phyloP scores from a whole-genome alignment of 495 filamentous ascomycete species.

The Xylaria curta region DNA sequence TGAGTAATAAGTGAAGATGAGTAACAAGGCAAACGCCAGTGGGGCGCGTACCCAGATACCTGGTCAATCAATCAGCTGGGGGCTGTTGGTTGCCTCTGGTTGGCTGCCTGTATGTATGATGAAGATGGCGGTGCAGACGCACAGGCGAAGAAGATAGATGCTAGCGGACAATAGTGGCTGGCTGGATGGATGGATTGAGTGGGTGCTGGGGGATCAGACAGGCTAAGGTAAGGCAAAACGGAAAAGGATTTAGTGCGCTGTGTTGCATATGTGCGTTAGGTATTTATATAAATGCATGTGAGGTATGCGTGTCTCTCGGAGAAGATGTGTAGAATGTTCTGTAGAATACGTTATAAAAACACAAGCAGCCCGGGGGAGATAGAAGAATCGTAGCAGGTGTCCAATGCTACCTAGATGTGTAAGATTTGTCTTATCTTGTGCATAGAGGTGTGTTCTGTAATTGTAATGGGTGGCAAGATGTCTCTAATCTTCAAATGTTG shows the following conservation, averaged over 20 bases:
- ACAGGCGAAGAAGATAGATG: neutral
- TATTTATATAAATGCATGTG: neutral
- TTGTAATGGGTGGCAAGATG: neutral
- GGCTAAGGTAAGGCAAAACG: neutral
- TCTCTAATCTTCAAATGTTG: neutral
- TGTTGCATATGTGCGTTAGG: neutral
- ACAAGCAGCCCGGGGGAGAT: neutral
- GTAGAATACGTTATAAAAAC: neutral
- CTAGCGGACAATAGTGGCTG: neutral
- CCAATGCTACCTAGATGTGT: neutral
- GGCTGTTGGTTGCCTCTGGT: neutral
- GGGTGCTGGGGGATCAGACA: neutral
- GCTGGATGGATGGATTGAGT: neutral
- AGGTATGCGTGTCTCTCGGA: neutral
- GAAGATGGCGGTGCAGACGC: neutral
- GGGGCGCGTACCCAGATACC: neutral
- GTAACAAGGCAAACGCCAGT: neutral
- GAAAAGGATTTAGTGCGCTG: neutral
- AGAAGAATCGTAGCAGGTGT: neutral
- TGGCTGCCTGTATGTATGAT: neutral
- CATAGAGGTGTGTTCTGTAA: neutral
- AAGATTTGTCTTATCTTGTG: neutral
- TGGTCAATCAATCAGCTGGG: neutral
- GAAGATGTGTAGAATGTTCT: neutral
- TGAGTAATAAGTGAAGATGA: neutral